Evolutionary conservation across 345 rosid genomes (phyloP).

Genomic region (Citrus glauca): DNA sequence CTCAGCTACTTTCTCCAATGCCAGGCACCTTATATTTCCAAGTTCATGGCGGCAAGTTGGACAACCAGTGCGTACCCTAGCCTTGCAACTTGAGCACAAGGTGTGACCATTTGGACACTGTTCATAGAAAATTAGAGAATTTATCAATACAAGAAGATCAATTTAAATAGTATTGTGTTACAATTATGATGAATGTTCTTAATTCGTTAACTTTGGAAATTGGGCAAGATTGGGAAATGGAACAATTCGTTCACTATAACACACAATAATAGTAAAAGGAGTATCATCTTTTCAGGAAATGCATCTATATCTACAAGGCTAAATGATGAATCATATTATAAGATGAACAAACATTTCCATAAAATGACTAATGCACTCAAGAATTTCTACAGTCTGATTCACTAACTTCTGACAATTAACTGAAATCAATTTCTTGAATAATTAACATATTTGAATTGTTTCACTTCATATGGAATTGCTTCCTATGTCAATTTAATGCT

Average conservation of each 20-base stretch:
- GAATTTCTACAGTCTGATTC: neutral
- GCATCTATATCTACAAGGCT: neutral
- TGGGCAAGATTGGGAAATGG: neutral
- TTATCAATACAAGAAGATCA: conserved; percentile 3
- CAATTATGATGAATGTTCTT: neutral
- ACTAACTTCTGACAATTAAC: neutral
- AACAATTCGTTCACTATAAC: neutral
- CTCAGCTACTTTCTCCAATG: conserved; percentile 80
- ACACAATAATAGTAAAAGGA: neutral
- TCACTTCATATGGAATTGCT: neutral
- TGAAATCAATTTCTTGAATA: neutral
- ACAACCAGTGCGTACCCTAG: conserved; percentile 65
- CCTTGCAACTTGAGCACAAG: conserved; percentile 71
- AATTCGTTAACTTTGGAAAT: neutral
- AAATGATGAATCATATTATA: neutral
- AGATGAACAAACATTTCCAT: neutral
- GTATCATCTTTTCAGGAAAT: neutral
- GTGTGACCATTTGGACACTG: conserved; percentile 95
- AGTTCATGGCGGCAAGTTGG: conserved; percentile 87
- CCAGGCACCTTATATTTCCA: conserved; percentile 89
- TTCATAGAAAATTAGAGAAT: conserved; percentile 10
- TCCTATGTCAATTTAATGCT: neutral
- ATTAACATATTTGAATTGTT: neutral
- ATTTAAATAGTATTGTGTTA: neutral
- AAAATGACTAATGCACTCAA: neutral